Evolutionary conservation across 1,284 basidiomycete genomes (phyloP).

Genomic region (Tremellales sp.): DNA sequence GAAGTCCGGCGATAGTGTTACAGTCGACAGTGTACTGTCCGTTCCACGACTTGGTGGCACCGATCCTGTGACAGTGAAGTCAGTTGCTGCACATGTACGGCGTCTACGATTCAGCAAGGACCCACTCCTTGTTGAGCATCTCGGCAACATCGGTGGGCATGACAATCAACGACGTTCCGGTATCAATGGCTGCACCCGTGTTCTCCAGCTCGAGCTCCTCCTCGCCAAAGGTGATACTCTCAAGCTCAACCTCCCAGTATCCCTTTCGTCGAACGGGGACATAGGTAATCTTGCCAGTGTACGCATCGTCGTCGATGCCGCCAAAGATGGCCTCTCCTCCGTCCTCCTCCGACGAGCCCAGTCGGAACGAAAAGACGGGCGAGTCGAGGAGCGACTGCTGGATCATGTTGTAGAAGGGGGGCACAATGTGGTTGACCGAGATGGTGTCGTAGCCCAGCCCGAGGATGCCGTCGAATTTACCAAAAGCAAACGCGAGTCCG

Average conservation of each 20-base stretch:
- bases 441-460: conserved; percentile 97
- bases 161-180: conserved; percentile 58
- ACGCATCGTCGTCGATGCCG: conserved; percentile 77
- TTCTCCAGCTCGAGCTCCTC: conserved; percentile 81
- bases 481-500: conserved; percentile 95
- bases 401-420: conserved; percentile 95
- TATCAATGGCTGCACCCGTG: conserved; percentile 95
- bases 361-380: conserved; percentile 90
- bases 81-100: conserved; percentile 5
- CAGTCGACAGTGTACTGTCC: conserved; percentile 94
- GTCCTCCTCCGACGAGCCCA: conserved; percentile 81
- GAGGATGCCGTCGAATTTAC: conserved; percentile 90
- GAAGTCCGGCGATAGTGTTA: conserved; percentile 72
- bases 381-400: conserved; percentile 75
- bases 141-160: conserved; percentile 93
- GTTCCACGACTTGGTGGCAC: conserved; percentile 87
- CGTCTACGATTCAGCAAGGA: conserved; percentile 8
- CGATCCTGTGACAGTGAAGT: conserved; percentile 55
- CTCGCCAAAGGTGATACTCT: conserved; percentile 77
- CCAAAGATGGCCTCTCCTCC: conserved; percentile 93
- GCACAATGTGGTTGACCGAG: conserved; percentile 81
- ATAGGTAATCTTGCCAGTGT: conserved; percentile 77
- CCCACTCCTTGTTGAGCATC: conserved; percentile 88
- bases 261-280: conserved; percentile 92
- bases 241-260: conserved; percentile 97